Conservation (phyloP, 306 rosid species). For the Arachis hypogaea region DNA sequence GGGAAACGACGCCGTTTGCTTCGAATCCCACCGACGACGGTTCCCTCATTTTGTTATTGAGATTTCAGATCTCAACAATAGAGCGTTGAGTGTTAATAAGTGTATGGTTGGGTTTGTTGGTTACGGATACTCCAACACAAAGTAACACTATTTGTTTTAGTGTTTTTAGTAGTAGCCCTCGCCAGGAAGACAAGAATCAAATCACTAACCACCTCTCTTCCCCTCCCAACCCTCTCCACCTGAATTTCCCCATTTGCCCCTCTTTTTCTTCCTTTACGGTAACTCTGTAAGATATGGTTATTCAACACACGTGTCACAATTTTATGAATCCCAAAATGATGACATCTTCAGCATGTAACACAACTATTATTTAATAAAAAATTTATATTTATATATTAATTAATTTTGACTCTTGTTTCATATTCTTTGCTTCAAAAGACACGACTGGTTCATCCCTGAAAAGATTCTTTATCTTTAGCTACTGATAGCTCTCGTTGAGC, state of each 20-base stretch:
- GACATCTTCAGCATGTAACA: neutral
- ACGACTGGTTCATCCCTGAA: neutral
- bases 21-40: constrained; percentile 53
- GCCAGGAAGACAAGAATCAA: constrained; percentile 59
- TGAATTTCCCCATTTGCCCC: constrained; percentile 40
- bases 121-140: constrained; percentile 15
- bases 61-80: neutral
- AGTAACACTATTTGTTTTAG: no score
- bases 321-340: neutral
- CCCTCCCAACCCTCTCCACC: neutral
- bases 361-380: no score
- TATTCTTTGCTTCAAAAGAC: constrained; percentile 16
- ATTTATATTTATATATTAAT: neutral
- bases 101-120: constrained; percentile 39
- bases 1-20: constrained; percentile 45
- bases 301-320: neutral
- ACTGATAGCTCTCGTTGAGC: constrained; percentile 16
- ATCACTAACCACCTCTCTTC: constrained; percentile 47
- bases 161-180: neutral
- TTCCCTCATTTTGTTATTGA: constrained; percentile 47
- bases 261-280: neutral
- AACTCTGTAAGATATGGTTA: neutral
- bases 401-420: constrained; percentile 27
- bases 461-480: neutral
- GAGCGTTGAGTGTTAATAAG: constrained; percentile 22